These are phyloP conservation scores for Prunus davidiana DNA, from an alignment of 306 rosid species.

Conservation along the genomic window DNA sequence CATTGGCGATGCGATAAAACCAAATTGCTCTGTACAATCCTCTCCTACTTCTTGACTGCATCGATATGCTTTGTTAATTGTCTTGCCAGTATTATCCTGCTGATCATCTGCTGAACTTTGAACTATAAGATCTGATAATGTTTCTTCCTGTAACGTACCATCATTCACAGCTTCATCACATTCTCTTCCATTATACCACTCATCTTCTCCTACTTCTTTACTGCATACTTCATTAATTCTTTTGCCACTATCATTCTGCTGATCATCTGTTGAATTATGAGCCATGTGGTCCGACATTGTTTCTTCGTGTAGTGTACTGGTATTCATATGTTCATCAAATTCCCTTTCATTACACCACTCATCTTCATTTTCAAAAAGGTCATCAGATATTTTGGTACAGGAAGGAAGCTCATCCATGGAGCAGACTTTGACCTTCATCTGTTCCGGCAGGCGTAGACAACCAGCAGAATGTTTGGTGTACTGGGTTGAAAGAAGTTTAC, in stretches of 20 bases:
- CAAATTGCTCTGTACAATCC: constrained; percentile 19
- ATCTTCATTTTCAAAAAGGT: constrained; percentile 46
- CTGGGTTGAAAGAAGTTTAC: constrained; percentile 82
- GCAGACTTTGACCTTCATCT: constrained; percentile 60
- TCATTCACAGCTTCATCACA: constrained; percentile 5
- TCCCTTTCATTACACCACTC: constrained; percentile 40
- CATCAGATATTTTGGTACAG: constrained; percentile 28
- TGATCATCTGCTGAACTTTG: constrained; percentile 14
- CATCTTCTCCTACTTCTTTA: constrained; percentile 30
- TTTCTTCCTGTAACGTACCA: constrained; percentile 5
- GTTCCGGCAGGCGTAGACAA: constrained; percentile 70
- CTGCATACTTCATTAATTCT: neutral
- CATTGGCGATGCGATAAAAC: constrained; percentile 18
- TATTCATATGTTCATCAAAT: constrained; percentile 17
- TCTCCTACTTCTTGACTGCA: constrained; percentile 26
- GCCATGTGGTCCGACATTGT: constrained; percentile 17
- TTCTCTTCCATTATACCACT: constrained; percentile 32
- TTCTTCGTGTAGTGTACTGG: constrained; percentile 26
- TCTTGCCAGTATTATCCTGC: constrained; percentile 1
- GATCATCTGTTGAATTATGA: constrained; percentile 21
- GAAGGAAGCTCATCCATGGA: constrained; percentile 83
- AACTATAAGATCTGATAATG: constrained; percentile 21
- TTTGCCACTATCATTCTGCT: neutral
- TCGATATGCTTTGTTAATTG: constrained; percentile 1
- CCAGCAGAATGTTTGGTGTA: constrained; percentile 68